These are phyloP conservation scores for Rhazya stricta DNA, from an alignment of 257 asterid genomes.

Conservation along the genomic window DNA sequence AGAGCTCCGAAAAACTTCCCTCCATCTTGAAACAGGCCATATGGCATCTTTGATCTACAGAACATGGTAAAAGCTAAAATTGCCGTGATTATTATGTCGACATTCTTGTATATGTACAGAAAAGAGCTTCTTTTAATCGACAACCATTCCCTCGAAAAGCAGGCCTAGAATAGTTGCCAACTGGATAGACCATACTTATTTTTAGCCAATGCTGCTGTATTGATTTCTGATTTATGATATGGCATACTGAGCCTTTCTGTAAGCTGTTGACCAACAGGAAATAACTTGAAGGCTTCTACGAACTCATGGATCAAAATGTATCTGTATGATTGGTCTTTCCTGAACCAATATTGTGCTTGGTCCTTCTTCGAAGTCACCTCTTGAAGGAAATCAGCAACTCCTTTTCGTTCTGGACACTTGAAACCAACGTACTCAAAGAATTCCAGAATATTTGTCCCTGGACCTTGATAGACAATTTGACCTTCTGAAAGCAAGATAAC, in stretches of 20 bases:
- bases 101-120: conserved; percentile 35
- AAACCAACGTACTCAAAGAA: conserved; percentile 44
- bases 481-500: conserved; percentile 48
- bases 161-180: conserved; percentile 32
- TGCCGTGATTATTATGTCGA: conserved; percentile 30
- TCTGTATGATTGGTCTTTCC: conserved; percentile 26
- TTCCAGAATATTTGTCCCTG: conserved; percentile 33
- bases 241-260: conserved; percentile 29
- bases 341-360: conserved; percentile 48
- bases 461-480: conserved; percentile 50
- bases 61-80: conserved; percentile 35
- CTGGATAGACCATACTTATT: conserved; percentile 39
- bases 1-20: conserved; percentile 41
- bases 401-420: conserved; percentile 51
- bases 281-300: conserved; percentile 30
- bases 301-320: conserved; percentile 36
- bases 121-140: conserved; percentile 43
- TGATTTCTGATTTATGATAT: conserved; percentile 35
- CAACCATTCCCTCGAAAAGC: conserved; percentile 43
- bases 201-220: conserved; percentile 34
- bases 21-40: conserved; percentile 32
- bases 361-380: conserved; percentile 53
- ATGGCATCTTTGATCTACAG: conserved; percentile 37
- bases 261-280: conserved; percentile 34
- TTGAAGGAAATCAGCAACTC: conserved; percentile 57